Evolutionary conservation across 352 stramenopile species (phyloP), one percentile per base, ranked within the genome.

Genomic region (Phytophthora uliginosa): DNA sequence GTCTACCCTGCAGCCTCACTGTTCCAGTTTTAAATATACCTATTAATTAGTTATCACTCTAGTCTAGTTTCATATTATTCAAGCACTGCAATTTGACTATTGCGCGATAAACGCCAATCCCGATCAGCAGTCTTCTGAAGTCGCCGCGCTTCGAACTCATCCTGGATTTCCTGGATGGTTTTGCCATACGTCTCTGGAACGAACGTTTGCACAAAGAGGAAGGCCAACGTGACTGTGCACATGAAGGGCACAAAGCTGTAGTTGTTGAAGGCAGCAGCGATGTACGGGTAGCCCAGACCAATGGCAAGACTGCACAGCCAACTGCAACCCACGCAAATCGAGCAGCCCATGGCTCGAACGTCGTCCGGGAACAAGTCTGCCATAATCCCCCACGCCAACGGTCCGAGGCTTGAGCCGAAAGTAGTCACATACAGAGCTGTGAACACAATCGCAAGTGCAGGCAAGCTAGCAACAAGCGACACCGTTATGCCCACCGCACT

Each of bases 101-200:
- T 66, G 26, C 55, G 45, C 26, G 71, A 75, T 50, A 71, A 55
- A 6, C 48, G 55, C 68, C 68, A 75, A 24, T 70, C 60, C 20
- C 38, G 58, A 47, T 66, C 40, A 4, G 38, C 52, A 13, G 2
- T 40, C 28, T 71, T 77, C 18, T 48, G 62, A 12, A 66, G 20
- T 24, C 58, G 45, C 15, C 40, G 34, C 22, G 55, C 54, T 18
- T 73, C 65, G 63, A 91, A 91, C 40, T 72, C 73, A 34, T 70
- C 68, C 24, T 90, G 82, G 59, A 94, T 94, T 45, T 89, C 81
- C 20, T 91, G 78, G 34, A 75, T 87, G 17, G 86, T 91, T 48
- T 90, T 90, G 56, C 81, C 76, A n/a, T 78, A 83, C 10, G 86
- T 94, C 63, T 94, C 86, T 3, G 86, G 84, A 1, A 94, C 67